Evolutionary conservation across 345 rosid species (phyloP), one percentile per base, ranked within the genome.

Genomic region (Salix brachista): DNA sequence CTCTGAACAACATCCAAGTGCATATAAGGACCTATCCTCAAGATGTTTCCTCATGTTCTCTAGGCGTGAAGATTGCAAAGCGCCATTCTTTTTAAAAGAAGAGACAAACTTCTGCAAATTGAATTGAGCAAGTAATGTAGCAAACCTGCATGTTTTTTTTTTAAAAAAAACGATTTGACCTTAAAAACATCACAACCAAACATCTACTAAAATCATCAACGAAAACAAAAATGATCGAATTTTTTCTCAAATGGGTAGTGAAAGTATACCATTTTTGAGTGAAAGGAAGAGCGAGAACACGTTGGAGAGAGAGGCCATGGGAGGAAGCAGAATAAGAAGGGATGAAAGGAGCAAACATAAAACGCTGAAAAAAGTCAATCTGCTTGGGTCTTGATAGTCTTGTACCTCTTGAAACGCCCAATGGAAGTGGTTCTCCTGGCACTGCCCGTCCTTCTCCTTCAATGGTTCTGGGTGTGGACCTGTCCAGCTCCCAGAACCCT

Each of bases 351-450:
- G 86, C 67, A 28, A 83, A 54, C 98, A 93, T 93, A 89, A 96
- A 96, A 23, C 97, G 92, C 79, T 93, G 98, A 78, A 93, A 81
- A 89, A 96, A 96, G 70, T 93, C 93, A 67, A 85, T 81, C 81
- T 93, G 99, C 73, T 84, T 89, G 44, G 96, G 88, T 67, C 98
- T 87, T 42, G 92, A 87, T 39, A 96, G 91, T 37, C 80, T 85
- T 36, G 87, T 84, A 69, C 96, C 97, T 85, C 97, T 86, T n/a
- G 91, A 87, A 25, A 93, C 37, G n/a, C 97, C 97, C 5, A 91
- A 78, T 2, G 97, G 96, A 37, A 89, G 85, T 12, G 93, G 85
- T 72, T 88, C 87, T 8, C 87, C 93, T 0, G 97, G 85, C 14
- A 89, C 93, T 3, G 97, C 84, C 41, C 90, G 87, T 21, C 96